Evolutionary conservation across 2,329 filamentous ascomycete genomes (phyloP), one percentile per base, ranked within the genome.

Genomic region (Trichoderma breve): DNA sequence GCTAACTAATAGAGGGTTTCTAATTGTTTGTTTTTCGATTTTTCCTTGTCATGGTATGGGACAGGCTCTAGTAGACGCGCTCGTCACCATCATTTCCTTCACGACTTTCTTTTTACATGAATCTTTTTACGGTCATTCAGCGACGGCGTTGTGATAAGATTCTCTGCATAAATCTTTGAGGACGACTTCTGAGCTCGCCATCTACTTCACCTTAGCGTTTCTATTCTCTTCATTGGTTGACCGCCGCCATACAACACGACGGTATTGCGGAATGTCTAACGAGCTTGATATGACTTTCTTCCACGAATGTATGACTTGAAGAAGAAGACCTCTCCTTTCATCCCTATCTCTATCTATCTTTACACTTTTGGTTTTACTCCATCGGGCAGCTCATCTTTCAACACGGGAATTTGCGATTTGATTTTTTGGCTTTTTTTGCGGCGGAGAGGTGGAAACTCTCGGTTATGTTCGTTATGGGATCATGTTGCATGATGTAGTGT

Each of bases 1-100:
- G 93, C 95, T 79, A 97, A 97, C 75, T 73, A 51, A 60, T 32
- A 53, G 36, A 61, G 28, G n/a, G 60, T 53, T 57, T 24, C 32
- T 39, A 26, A 63, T 67, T 57, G 36, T 55, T 71, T 36, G 15
- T 53, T 7, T 39, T 62, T 53, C 55, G 24, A 14, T 28, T 26
- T 69, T 32, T 62, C n/a, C 6, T 61, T 58, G 60, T 70, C 66
- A 65, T 75, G 66, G 66, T 74, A 71, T 70, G 53, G 57, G 69
- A 15, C 36, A 11, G 53, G 73, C 72, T 71, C 63, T 51, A 21
- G 61, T 61, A 69, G 57, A 60, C 61, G 60, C n/a, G 68, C 68
- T 70, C 63, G 57, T 53, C 47, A 60, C 15, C 39, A 75, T 75
- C 32, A 55, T 51, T 58, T 68, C 79, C 77, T 75, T 78, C 66